These are phyloP conservation scores for Cryptococcus sp. DNA, from an alignment of 1,284 basidiomycete species.

Conservation along the genomic window DNA sequence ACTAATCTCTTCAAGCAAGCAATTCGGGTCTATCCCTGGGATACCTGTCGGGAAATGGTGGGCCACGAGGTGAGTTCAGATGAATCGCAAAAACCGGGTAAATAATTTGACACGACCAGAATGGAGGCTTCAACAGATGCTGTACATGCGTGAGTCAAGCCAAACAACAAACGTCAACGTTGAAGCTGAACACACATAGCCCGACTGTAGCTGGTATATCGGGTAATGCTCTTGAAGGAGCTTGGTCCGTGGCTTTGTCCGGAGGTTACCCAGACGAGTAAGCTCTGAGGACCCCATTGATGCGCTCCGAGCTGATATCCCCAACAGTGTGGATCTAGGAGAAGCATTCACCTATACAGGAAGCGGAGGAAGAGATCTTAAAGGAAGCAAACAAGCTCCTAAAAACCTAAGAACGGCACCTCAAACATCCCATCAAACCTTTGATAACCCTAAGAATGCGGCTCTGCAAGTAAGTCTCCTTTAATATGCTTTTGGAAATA, in stretches of 20 bases:
- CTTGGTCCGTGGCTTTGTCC: constrained; percentile 46
- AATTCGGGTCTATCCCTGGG: constrained; percentile 35
- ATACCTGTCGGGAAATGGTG: constrained; percentile 37
- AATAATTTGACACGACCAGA: constrained; percentile 7
- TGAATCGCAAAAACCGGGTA: too few species aligned
- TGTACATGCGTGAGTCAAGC: constrained; percentile 29
- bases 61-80: constrained; percentile 18
- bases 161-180: too few species aligned
- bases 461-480: constrained; percentile 27
- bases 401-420: constrained; percentile 48
- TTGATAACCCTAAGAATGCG: constrained; percentile 42
- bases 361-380: constrained; percentile 34
- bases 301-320: neutral
- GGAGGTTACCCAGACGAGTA: constrained; percentile 46
- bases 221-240: constrained; percentile 34
- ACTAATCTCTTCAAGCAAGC: constrained; percentile 12
- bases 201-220: constrained; percentile 38
- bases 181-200: constrained; percentile 2
- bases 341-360: constrained; percentile 40
- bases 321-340: constrained; percentile 33
- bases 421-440: constrained; percentile 46
- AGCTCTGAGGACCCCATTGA: neutral
- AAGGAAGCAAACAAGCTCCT: constrained; percentile 43
- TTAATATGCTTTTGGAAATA: neutral
- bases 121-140: constrained; percentile 39